Evolutionary conservation across 2,329 filamentous ascomycete genomes (phyloP), one percentile per base, ranked within the genome.

Genomic region (Cercospora sp.): DNA sequence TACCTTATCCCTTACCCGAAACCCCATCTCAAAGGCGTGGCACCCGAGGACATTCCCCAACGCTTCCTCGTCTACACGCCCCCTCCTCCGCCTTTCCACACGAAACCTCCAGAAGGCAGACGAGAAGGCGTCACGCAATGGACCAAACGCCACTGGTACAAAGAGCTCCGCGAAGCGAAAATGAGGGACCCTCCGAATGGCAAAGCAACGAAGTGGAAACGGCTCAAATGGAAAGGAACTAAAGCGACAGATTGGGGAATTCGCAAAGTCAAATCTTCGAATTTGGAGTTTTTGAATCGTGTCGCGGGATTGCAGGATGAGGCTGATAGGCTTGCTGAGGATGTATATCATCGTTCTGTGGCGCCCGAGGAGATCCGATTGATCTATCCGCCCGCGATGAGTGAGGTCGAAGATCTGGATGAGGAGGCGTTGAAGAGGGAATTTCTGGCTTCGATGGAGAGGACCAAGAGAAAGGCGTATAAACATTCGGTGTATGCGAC

Each of bases 31-130:
- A 57, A 60, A 20, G 60, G 62, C 30, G 53, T 69, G 7, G 75
- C 20, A 20, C 20, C 42, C 48, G 76, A 78, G 30, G 64, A 64
- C 5, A 77, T 82, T 6, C 81, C 81, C 0, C 69, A 76, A 5
- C 79, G 81, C 10, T 83, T 82, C 70, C 73, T 83, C 23, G 78
- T 83, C 67, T 83, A 82, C 71, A 83, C 82, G 0, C 82, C 82
- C 3, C 81, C 81, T 5, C 75, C 79, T 5, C 81, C 81, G 8
- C 82, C 81, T 9, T 68, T 72, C 58, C 73, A 83, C 1, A 73
- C 74, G 12, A 79, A 78, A 63, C 81, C 82, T 0, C 73, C 72
- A 16, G 76, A 80, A 36, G 81, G 81, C 51, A 68, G 59, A 55
- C 83, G 82, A 66, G 82, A 83, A 71, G 76, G 69, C 57, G 78